Evolutionary conservation across 1,284 basidiomycete species (phyloP), one percentile per base, ranked within the genome.

Genomic region (Wallemia hederae): DNA sequence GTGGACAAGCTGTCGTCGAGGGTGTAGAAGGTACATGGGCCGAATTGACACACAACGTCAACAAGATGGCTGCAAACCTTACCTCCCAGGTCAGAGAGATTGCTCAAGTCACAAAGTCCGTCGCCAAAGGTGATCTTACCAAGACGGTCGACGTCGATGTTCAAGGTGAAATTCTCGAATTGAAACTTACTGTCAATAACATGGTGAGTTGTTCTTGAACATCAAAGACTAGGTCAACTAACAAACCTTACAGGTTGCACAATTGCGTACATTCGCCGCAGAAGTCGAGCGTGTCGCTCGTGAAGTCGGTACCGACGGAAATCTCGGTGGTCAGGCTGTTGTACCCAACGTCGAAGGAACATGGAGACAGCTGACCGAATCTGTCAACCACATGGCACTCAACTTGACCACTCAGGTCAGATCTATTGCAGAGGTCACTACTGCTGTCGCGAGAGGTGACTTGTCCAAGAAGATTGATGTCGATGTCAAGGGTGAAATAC

Each of bases 91-190:
- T 72, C 24, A 65, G 64, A 60, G 66, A 65, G 61, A 73, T 74
- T 49, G 73, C 72, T 1, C 65, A 67, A 34, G 70, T 73, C 55
- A 98, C 94, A 27, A 97, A 92, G 70, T 87, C 88, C 55, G 92
- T 98, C 64, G 92, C 94, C 1, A 76, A 83, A 63, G 94, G 94
- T 61, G 88, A 97, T 68, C 74, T 97, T 59, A 80, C 77, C 65
- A 85, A 89, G 71, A 82, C 82, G 55, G 88, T 97, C 70, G 82
- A 88, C 64, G 90, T 96, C 64, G 90, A 96, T 67, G 91, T 92
- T 25, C 86, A 91, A 69, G 91, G 92, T 63, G 92, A 97, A 74
- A 96, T 98, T 77, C 75, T 94, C 7, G 90, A 96, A 65, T 74
- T 97, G 70, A 97, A 78, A 68, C 71, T 72, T 24, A 78, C 76